A percentile compares a stretch with the other conserved stretches of the same genome.
Conservation (phyloP, 2,329 filamentous ascomycete species). For the Dactylellina haptotyla region DNA sequence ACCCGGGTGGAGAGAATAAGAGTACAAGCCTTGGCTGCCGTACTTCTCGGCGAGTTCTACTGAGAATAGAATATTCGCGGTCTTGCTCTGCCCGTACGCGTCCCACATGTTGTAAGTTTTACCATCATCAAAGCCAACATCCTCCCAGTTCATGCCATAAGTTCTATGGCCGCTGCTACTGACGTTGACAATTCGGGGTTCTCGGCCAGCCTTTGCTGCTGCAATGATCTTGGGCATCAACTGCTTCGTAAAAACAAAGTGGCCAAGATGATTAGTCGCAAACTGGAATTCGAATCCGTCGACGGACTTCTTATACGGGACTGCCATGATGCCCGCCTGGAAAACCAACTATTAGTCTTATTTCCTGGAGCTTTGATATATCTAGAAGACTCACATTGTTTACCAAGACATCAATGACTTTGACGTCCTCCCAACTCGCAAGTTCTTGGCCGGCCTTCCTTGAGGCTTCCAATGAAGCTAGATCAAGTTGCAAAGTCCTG, state of each 20-base stretch:
- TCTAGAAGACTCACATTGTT: slow-evolving; percentile 60
- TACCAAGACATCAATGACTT: slow-evolving; percentile 62
- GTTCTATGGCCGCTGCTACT: slow-evolving; percentile 64
- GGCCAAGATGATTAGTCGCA: slow-evolving; percentile 61
- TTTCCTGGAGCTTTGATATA: neutral
- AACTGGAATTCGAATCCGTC: slow-evolving; percentile 63
- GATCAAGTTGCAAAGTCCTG: slow-evolving; percentile 61
- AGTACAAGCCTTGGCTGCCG: slow-evolving; percentile 59
- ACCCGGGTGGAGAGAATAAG: slow-evolving; percentile 64
- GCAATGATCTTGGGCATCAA: slow-evolving; percentile 59
- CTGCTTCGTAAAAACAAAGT: slow-evolving; percentile 62
- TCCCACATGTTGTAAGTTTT: slow-evolving; percentile 60
- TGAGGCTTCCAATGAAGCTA: slow-evolving; percentile 62
- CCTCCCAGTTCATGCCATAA: slow-evolving; percentile 63
- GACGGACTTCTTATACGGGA: slow-evolving; percentile 56
- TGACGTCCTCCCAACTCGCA: slow-evolving; percentile 59
- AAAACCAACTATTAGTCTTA: neutral
- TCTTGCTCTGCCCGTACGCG: slow-evolving; percentile 67
- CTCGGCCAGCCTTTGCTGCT: slow-evolving; percentile 33
- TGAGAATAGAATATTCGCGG: slow-evolving; percentile 66
- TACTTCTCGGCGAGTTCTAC: slow-evolving; percentile 61
- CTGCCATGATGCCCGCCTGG: slow-evolving; percentile 60
- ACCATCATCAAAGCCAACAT: slow-evolving; percentile 63
- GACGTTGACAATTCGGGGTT: slow-evolving; percentile 62
- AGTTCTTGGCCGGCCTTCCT: slow-evolving; percentile 62